Evolutionary conservation across 2,329 filamentous ascomycete genomes (phyloP).

Genomic region (Nemania abortiva): DNA sequence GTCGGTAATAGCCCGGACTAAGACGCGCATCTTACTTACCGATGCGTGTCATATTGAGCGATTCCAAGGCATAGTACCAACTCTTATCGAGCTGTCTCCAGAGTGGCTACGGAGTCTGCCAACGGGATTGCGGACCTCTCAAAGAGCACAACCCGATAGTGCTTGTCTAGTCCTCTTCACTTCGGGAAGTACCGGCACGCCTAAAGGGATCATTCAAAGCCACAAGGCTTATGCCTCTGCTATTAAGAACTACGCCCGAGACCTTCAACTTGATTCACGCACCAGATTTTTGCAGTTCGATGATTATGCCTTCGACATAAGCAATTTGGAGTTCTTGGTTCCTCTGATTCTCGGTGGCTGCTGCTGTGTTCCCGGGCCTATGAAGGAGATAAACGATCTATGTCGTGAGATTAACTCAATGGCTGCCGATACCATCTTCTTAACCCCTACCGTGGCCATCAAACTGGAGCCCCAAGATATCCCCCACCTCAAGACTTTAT

Average conservation of each 20-base stretch:
- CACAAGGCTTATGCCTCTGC: slow-evolving; percentile 33
- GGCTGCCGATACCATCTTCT: slow-evolving; percentile 32
- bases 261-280: slow-evolving; percentile 31
- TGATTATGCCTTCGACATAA: slow-evolving; percentile 38
- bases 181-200: slow-evolving; percentile 41
- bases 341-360: slow-evolving; percentile 33
- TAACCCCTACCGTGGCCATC: slow-evolving; percentile 38
- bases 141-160: slow-evolving; percentile 28
- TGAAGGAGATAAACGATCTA: slow-evolving; percentile 31
- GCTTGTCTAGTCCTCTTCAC: slow-evolving; percentile 42
- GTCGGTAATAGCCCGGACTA: slow-evolving; percentile 37
- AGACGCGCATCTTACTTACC: slow-evolving; percentile 36
- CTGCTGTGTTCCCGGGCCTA: slow-evolving; percentile 33
- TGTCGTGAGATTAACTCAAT: slow-evolving; percentile 31
- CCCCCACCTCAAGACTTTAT: slow-evolving; percentile 33
- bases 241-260: slow-evolving; percentile 34
- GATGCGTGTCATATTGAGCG: slow-evolving; percentile 21
- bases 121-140: neutral
- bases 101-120: slow-evolving; percentile 28
- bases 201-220: slow-evolving; percentile 41
- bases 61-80: slow-evolving; percentile 36
- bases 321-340: slow-evolving; percentile 36
- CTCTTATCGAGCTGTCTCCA: slow-evolving; percentile 25
- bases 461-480: slow-evolving; percentile 32
- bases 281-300: slow-evolving; percentile 36